Conservation (phyloP, 2,329 filamentous ascomycete genomes). For the Phyllosticta capitalensis region DNA sequence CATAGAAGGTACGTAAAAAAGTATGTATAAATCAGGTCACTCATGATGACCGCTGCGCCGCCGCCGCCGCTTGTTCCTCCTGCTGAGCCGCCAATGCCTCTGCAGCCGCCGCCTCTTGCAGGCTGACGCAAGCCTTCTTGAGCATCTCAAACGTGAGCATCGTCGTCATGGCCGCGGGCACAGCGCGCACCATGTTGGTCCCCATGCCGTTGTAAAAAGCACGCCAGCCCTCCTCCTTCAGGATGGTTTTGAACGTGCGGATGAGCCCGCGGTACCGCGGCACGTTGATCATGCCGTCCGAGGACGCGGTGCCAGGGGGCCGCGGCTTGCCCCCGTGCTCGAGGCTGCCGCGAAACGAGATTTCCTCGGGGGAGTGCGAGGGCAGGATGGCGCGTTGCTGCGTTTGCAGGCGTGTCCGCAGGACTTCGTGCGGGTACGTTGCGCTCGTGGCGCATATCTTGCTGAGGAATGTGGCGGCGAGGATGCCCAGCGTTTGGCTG, state of each 20-base stretch:
- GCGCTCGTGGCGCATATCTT: slow-evolving; percentile 91
- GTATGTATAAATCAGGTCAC: not conserved
- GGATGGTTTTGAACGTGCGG: slow-evolving; percentile 73
- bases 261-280: slow-evolving; percentile 66
- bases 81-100: not conserved
- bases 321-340: slow-evolving; percentile 33
- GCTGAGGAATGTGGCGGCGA: slow-evolving; percentile 82
- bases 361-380: slow-evolving; percentile 37
- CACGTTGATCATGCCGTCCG: slow-evolving; percentile 47
- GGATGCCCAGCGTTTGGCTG: slow-evolving; percentile 72
- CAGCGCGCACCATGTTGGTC: slow-evolving; percentile 92
- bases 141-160: slow-evolving; percentile 93
- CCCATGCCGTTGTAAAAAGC: slow-evolving; percentile 97
- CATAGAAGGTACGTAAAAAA: not conserved
- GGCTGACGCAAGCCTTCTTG: slow-evolving; percentile 33
- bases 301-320: slow-evolving; percentile 38
- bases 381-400: slow-evolving; percentile 60
- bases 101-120: slow-evolving; percentile 3
- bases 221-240: slow-evolving; percentile 86
- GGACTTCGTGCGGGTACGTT: slow-evolving; percentile 95
- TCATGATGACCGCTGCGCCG: not conserved
- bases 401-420: slow-evolving; percentile 86
- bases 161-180: slow-evolving; percentile 91
- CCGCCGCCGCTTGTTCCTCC: not conserved
- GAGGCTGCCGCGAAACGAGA: slow-evolving; percentile 35